Percentiles rank a stretch among this genome's conserved stretches.
phyloP scores from a whole-genome alignment of 1,139 yeast genomes.

The Saccharomyces hybrid region DNA sequence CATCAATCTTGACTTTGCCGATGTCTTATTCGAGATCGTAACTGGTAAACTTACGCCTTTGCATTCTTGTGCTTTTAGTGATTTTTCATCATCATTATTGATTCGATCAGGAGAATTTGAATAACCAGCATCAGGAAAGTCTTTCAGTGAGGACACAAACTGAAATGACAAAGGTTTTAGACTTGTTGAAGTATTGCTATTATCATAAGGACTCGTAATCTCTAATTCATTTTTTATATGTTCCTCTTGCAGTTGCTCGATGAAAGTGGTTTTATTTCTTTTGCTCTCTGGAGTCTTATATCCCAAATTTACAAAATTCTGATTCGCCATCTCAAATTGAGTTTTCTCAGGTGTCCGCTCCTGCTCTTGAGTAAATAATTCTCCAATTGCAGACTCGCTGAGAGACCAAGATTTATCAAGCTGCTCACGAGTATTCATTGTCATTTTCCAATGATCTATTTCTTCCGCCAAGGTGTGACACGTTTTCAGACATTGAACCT shows the following conservation, averaged over 20 bases:
- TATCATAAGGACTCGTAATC: conserved; percentile 17
- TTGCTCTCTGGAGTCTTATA: neutral
- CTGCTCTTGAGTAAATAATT: neutral
- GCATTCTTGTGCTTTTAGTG: neutral
- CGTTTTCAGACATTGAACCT: conserved; percentile 10
- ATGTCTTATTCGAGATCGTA: neutral
- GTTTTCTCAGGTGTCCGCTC: neutral
- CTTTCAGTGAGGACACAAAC: neutral
- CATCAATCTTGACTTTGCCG: neutral
- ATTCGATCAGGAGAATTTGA: neutral
- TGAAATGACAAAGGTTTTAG: neutral
- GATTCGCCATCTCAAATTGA: neutral
- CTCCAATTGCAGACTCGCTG: neutral
- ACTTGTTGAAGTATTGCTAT: neutral
- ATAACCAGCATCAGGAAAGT: neutral
- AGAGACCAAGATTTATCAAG: conserved; percentile 14
- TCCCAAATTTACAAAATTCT: neutral
- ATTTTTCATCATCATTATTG: neutral
- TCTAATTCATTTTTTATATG: conserved; percentile 15
- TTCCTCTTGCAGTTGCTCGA: conserved; percentile 14
- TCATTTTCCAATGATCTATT: conserved; percentile 18
- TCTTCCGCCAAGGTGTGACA: conserved; percentile 12
- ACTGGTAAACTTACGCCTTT: neutral
- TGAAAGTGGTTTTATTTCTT: conserved; percentile 6
- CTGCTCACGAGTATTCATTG: conserved; percentile 9